These are phyloP conservation scores for Stropharia rugosoannulata DNA, from an alignment of 768 basidiomycete genomes.

Conservation along the genomic window DNA sequence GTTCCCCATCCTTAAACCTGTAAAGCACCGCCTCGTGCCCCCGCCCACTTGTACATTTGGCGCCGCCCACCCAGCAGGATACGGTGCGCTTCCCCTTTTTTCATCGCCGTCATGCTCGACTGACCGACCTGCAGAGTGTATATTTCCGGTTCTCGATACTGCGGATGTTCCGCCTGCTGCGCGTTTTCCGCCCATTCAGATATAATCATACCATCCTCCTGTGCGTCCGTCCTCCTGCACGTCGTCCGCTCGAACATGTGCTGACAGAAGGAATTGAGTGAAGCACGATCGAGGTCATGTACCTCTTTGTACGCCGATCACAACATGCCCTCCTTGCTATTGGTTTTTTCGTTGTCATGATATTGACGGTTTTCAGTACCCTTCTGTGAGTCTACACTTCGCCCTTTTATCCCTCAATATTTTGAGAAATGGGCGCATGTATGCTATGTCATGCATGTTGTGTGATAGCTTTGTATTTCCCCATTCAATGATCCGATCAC, in stretches of 20 bases:
- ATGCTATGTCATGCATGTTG: no score
- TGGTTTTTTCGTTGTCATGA: conserved; percentile 86
- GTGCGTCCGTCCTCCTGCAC: conserved; percentile 38
- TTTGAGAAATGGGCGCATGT: no score
- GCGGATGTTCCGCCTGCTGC: conserved; percentile 83
- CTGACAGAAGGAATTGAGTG: no score
- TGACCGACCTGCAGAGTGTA: conserved; percentile 51
- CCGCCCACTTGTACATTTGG: no score
- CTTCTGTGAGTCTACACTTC: conserved; percentile 66
- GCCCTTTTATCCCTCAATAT: no score
- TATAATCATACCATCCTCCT: conserved; percentile 82
- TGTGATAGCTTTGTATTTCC: no score
- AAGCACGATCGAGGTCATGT: conserved; percentile 92
- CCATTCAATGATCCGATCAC: no score
- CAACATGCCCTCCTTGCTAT: conserved; percentile 85
- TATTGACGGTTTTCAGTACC: conserved; percentile 85
- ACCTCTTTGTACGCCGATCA: conserved; percentile 79
- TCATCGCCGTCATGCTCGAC: background rate
- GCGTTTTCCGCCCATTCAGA: conserved; percentile 88
- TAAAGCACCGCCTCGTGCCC: no score
- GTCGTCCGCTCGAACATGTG: no score
- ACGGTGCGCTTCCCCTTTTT: conserved; percentile 46
- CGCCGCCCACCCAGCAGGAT: conserved; percentile 86
- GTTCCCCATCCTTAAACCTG: no score
- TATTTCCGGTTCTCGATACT: conserved; percentile 91